Evolutionary conservation across 345 rosid species (phyloP), one percentile per base, ranked within the genome.

Genomic region (Pistacia integerrima): DNA sequence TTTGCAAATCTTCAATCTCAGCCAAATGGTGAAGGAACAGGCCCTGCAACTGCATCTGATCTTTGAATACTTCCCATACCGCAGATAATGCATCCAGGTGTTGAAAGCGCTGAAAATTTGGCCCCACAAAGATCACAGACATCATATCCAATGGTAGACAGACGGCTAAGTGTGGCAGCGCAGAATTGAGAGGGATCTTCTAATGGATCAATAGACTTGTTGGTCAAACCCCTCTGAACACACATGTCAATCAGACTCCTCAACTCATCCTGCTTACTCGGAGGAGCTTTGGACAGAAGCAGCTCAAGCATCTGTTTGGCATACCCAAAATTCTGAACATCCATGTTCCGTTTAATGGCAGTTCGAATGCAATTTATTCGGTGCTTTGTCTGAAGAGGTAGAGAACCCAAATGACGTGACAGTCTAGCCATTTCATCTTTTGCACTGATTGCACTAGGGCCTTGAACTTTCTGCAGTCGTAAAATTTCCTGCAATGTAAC

Each of bases 181-280:
- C 99, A 96, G 84, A 96, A 89, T 82, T 93, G 98, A 67, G 99
- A 93, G 48, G 95, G 97, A 82, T 93, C 98, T 84, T 95, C 99
- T 35, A 91, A 71, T 5, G 97, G 99, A 84, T 96, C 98, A 12
- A 93, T 96, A 68, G 99, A 93, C 83, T 92, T 96, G 87, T 96
- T 93, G 66, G 95, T 82, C 49, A 81, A 78, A 69, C 99, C 98
- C 85, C 99, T 85, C 77, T 90, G 94, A 48, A 89, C 92, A 68
- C 99, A 95, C 80, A 96, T 93, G 83, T 93, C 97, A 54, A 92
- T 86, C 66, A 96, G 87, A 83, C 92, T 92, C 82, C 93, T 85
- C 63, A 96, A 54, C 81, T 96, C 98, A 8, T 96, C 99, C 82
- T 92, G 99, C 85, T 93, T 96, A 66, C 90, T 84, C 4, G 92